These are phyloP conservation scores for Funneliformis caledonium DNA, from an alignment of 371 early-diverging fungal species.

Conservation along the genomic window DNA sequence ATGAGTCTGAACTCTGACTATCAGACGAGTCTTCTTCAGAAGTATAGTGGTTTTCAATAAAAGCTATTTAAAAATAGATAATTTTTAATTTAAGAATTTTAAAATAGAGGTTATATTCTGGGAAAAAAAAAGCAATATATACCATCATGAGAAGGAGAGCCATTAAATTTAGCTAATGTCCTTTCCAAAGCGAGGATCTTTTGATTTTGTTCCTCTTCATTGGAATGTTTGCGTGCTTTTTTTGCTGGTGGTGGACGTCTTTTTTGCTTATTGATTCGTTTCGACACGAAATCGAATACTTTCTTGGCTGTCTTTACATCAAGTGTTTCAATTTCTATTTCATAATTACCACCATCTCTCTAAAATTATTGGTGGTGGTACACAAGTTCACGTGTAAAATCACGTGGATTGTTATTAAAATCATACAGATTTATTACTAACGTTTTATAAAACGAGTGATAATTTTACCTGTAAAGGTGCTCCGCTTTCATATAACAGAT, in stretches of 20 bases:
- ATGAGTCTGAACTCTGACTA: slow-evolving; percentile 62
- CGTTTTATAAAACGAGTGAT: neutral
- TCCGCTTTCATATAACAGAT: slow-evolving; percentile 86
- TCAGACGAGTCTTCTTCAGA: slow-evolving; percentile 60
- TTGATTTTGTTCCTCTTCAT: slow-evolving; percentile 55
- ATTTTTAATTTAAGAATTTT: slow-evolving; percentile 35
- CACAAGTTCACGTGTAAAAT: neutral
- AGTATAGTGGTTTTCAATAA: neutral
- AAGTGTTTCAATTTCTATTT: slow-evolving; percentile 92
- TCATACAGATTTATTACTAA: neutral
- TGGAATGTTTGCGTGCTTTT: slow-evolving; percentile 53
- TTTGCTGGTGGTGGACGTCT: slow-evolving; percentile 43
- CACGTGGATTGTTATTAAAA: neutral
- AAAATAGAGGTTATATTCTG: neutral
- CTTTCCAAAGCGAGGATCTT: slow-evolving; percentile 71
- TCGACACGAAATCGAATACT: slow-evolving; percentile 82
- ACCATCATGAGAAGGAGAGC: neutral
- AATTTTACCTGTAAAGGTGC: slow-evolving; percentile 64
- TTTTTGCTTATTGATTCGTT: slow-evolving; percentile 30
- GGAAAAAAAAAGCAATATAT: neutral
- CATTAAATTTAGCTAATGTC: slow-evolving; percentile 56
- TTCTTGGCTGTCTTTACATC: slow-evolving; percentile 81
- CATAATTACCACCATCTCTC: slow-evolving; percentile 87
- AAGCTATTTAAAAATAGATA: neutral
- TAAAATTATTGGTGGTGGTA: slow-evolving; percentile 30